Conservation (phyloP, 768 basidiomycete genomes). For the Mycena rebaudengoi region DNA sequence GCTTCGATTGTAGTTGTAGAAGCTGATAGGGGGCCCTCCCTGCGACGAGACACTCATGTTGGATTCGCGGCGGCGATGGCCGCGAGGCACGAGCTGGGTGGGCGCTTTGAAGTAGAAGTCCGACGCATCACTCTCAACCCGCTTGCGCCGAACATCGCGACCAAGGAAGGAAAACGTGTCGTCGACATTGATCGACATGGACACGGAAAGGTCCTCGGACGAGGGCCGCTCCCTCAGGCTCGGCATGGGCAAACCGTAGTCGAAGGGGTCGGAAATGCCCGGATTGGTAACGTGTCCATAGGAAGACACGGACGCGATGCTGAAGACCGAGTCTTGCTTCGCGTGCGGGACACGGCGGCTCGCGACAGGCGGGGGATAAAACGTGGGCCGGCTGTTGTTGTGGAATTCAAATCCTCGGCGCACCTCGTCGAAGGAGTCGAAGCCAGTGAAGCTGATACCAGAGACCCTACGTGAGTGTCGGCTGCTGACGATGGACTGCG, state of each 20-base stretch:
- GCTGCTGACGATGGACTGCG: slow-evolving; percentile 27
- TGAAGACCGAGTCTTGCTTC: slow-evolving; percentile 69
- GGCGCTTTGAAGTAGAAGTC: slow-evolving; percentile 77
- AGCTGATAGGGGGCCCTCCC: slow-evolving; percentile 74
- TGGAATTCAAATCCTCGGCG: slow-evolving; percentile 81
- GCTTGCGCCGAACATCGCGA: slow-evolving; percentile 49
- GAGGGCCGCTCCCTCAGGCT: slow-evolving; percentile 63
- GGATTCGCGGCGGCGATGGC: slow-evolving; percentile 71
- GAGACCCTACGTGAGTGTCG: slow-evolving; percentile 50
- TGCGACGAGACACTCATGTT: slow-evolving; percentile 60
- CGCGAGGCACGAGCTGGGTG: slow-evolving; percentile 46
- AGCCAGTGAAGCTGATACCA: slow-evolving; percentile 71
- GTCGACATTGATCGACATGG: slow-evolving; percentile 67
- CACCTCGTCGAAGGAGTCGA: slow-evolving; percentile 83
- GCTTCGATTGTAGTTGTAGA: slow-evolving; percentile 81
- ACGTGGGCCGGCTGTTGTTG: slow-evolving; percentile 63
- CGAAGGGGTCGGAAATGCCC: slow-evolving; percentile 77
- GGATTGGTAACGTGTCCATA: slow-evolving; percentile 73
- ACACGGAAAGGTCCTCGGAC: slow-evolving; percentile 65
- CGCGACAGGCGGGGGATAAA: slow-evolving; percentile 64
- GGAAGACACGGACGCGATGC: slow-evolving; percentile 83
- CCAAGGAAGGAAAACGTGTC: slow-evolving; percentile 77
- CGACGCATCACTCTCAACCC: slow-evolving; percentile 80
- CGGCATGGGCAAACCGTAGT: slow-evolving; percentile 60
- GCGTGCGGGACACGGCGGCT: slow-evolving; percentile 48